phyloP scores from a whole-genome alignment of 805 yeast genomes.

The Cyberlindnera maritima region DNA sequence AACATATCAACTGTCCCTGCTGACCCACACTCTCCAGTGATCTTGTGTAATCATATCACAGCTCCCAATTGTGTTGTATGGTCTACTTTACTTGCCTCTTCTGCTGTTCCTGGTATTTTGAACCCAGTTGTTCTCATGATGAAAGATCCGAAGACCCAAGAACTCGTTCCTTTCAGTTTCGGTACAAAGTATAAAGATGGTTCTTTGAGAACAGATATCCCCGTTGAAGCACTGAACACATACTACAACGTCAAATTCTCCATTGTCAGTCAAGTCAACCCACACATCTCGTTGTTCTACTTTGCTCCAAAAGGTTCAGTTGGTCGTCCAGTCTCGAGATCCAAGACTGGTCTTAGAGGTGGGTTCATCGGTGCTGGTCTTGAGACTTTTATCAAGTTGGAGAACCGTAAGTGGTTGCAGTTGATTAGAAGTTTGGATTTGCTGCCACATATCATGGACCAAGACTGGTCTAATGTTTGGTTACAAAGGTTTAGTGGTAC shows the following conservation, averaged over 20 bases:
- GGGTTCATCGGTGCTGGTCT: conserved; percentile 72
- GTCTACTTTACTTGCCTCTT: conserved; percentile 72
- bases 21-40: conserved; percentile 79
- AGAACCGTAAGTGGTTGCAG: conserved; percentile 74
- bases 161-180: conserved; percentile 63
- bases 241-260: conserved; percentile 75
- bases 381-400: conserved; percentile 69
- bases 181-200: conserved; percentile 80
- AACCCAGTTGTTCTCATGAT: conserved; percentile 80
- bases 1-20: conserved; percentile 80
- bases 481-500: conserved; percentile 73
- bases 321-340: conserved; percentile 70
- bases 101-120: conserved; percentile 81
- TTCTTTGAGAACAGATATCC: conserved; percentile 73
- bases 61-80: conserved; percentile 82
- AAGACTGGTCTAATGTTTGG: conserved; percentile 80
- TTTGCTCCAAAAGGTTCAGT: conserved; percentile 79
- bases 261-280: conserved; percentile 79
- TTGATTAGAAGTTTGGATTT: conserved; percentile 62
- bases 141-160: conserved; percentile 40
- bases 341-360: conserved; percentile 64
- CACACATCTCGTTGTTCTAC: conserved; percentile 73
- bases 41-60: conserved; percentile 71
- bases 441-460: conserved; percentile 65
- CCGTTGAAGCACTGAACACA: conserved; percentile 68